Conservation (phyloP, 73 alveolate genomes). For the Symbiodinium natans region DNA sequence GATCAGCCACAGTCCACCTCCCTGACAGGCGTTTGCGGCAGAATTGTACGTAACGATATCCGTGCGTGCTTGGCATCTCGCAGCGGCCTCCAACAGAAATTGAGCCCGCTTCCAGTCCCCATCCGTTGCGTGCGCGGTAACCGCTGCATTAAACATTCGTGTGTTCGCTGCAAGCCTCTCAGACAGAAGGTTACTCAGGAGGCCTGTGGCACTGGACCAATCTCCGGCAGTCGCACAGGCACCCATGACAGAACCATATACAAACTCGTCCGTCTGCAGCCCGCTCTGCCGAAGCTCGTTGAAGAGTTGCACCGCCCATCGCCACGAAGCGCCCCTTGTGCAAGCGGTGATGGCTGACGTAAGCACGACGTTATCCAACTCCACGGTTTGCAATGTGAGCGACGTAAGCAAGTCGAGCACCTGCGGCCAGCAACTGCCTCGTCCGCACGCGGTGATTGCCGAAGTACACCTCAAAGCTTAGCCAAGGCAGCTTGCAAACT, state of each 20-base stretch:
- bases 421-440: background rate
- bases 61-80: background rate
- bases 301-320: background rate
- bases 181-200: background rate
- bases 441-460: background rate
- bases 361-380: background rate
- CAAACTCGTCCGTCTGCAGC: background rate
- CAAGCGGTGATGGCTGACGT: slow-evolving; percentile 24
- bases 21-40: background rate
- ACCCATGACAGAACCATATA: background rate
- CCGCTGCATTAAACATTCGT: background rate
- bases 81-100: background rate
- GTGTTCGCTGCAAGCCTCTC: background rate
- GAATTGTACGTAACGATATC: background rate
- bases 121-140: background rate
- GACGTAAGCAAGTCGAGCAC: background rate
- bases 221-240: slow-evolving; percentile 4
- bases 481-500: too few relatives aligned
- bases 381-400: background rate
- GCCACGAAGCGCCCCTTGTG: slow-evolving; percentile 20
- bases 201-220: background rate
- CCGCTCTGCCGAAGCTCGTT: background rate
- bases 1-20: background rate
- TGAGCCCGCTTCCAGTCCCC: background rate
- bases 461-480: background rate